A percentile compares a stretch with the other conserved stretches of the same genome.
phyloP scores from a whole-genome alignment of 2,329 filamentous ascomycete species.

The Lanzia echinophila region DNA sequence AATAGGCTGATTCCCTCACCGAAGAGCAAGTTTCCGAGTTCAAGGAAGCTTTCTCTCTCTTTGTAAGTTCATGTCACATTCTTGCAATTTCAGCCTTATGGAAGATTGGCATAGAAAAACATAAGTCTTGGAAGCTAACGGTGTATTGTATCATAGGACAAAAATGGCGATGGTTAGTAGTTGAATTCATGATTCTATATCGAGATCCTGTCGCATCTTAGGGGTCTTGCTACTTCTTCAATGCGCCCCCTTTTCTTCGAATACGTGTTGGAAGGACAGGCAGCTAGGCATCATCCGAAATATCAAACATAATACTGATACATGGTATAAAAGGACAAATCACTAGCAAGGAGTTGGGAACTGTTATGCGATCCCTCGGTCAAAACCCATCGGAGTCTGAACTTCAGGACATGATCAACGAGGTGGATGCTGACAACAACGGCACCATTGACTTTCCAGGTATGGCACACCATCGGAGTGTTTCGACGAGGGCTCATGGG shows the following conservation, averaged over 20 bases:
- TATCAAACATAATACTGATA: not conserved
- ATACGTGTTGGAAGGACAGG: not conserved
- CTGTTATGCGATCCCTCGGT: slow-evolving; percentile 83
- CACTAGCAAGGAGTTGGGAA: slow-evolving; percentile 84
- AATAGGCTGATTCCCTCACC: slow-evolving; percentile 91
- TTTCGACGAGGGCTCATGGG: slow-evolving; percentile 17
- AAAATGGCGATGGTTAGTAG: slow-evolving; percentile 82
- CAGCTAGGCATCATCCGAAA: not conserved
- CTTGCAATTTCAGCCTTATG: slow-evolving; percentile 14
- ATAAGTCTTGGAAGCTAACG: slow-evolving; percentile 24
- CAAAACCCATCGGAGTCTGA: slow-evolving; percentile 88
- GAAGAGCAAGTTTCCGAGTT: slow-evolving; percentile 99
- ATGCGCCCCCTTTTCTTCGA: slow-evolving; percentile 1
- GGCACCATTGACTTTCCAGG: slow-evolving; percentile 88
- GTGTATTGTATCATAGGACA: slow-evolving; percentile 53
- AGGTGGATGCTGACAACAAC: slow-evolving; percentile 88
- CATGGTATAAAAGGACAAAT: slow-evolving; percentile 62
- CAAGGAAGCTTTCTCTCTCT: slow-evolving; percentile 99
- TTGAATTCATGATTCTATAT: not conserved
- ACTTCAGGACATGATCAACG: slow-evolving; percentile 91
- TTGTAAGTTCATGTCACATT: slow-evolving; percentile 61
- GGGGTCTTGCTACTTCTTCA: not conserved
- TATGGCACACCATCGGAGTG: slow-evolving; percentile 37
- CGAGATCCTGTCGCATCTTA: not conserved
- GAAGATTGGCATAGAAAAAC: slow-evolving; percentile 10